Conservation (phyloP, 495 filamentous ascomycete species). For the Hyaloscypha variabilis region DNA sequence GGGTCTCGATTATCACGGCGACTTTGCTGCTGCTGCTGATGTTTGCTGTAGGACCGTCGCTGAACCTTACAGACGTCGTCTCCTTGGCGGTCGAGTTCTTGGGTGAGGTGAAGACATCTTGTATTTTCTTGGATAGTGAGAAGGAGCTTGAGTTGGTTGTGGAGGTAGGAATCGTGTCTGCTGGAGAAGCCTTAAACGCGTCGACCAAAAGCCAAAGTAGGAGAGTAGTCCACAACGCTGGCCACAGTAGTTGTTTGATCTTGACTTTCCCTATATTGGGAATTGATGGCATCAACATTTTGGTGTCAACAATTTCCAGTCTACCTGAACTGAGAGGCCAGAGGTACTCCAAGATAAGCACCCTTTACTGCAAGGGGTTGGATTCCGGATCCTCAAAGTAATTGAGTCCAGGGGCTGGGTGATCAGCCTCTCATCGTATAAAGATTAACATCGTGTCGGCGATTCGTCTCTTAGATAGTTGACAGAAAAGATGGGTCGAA, state of each 20-base stretch:
- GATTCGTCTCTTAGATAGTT: too few relatives aligned
- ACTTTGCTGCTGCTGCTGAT: slow-evolving; percentile 26
- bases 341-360: not conserved
- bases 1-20: slow-evolving; percentile 29
- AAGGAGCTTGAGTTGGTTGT: not conserved
- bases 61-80: not conserved
- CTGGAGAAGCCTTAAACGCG: not conserved
- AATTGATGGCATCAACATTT: not conserved
- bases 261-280: not conserved
- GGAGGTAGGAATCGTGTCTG: not conserved
- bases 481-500: too few relatives aligned
- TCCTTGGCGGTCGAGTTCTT: not conserved
- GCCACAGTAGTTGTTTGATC: not conserved
- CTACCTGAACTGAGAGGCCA: not conserved
- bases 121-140: not conserved
- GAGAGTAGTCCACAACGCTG: not conserved
- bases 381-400: not conserved
- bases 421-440: not conserved
- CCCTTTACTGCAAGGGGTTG: not conserved
- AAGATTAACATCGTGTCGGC: too few relatives aligned
- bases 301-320: not conserved
- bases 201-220: not conserved
- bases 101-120: not conserved
- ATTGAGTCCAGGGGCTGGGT: not conserved
- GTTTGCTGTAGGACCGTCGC: slow-evolving; percentile 15